These are phyloP conservation scores for Chalciporus pseudorubinellus DNA, from an alignment of 768 basidiomycete genomes.

Conservation along the genomic window DNA sequence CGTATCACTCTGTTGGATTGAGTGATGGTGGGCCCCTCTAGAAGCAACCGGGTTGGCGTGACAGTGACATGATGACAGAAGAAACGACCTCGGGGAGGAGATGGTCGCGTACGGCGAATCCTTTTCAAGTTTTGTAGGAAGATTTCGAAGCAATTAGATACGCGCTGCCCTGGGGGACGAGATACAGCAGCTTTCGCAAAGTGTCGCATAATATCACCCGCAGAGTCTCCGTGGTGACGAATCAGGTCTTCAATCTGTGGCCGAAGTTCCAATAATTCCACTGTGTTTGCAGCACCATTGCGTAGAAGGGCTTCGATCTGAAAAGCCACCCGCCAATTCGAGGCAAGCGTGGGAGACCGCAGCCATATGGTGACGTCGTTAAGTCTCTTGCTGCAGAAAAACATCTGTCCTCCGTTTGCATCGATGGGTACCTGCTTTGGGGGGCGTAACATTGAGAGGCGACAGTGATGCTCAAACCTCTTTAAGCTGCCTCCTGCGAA, in stretches of 20 bases:
- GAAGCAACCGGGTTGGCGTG: slow-evolving; percentile 67
- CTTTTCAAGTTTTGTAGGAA: slow-evolving; percentile 26
- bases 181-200: slow-evolving; percentile 50
- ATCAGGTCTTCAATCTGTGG: slow-evolving; percentile 44
- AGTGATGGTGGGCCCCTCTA: slow-evolving; percentile 74
- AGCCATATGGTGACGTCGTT: slow-evolving; percentile 45
- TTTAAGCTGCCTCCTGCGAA: slow-evolving; percentile 35
- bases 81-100: slow-evolving; percentile 43
- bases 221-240: slow-evolving; percentile 33
- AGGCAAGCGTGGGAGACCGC: slow-evolving; percentile 36
- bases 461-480: slow-evolving; percentile 55
- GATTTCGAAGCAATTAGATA: slow-evolving; percentile 46
- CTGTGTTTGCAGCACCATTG: slow-evolving; percentile 60
- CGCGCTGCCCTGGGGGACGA: slow-evolving; percentile 42
- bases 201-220: slow-evolving; percentile 49
- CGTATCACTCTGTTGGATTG: slow-evolving; percentile 84
- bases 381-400: slow-evolving; percentile 52
- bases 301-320: slow-evolving; percentile 71
- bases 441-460: slow-evolving; percentile 44
- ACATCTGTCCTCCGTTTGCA: slow-evolving; percentile 41
- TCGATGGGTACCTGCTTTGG: slow-evolving; percentile 43
- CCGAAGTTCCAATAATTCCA: slow-evolving; percentile 49
- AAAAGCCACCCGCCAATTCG: slow-evolving; percentile 64
- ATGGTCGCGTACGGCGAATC: slow-evolving; percentile 14
- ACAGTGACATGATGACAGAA: slow-evolving; percentile 74